Evolutionary conservation across 441 rosid species (phyloP), one percentile per base, ranked within the genome.

Genomic region (Biscutella auriculata): DNA sequence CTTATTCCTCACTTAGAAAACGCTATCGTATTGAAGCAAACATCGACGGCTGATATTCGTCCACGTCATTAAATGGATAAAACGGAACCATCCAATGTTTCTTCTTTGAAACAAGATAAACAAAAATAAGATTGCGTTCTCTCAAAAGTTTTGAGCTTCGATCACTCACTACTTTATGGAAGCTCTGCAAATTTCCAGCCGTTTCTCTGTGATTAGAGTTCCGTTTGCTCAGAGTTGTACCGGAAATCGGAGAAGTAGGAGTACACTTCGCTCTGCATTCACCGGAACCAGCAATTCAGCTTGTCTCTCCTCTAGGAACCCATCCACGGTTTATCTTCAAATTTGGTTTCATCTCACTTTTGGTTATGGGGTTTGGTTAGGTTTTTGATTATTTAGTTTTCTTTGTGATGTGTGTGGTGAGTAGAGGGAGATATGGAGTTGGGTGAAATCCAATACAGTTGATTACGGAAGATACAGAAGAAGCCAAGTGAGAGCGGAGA

Each of bases 401-500:
- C 8, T 56, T 10, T 43, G 25, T 34, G 10, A 4, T 43, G 44
- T 49, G 17, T 48, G 40, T 57, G 54, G 46, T 41, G 66, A 14
- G 26, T 25, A 87, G 95, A 73, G 71, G 62, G 84, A 82, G 72
- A 54, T 76, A 57, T 82, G 88, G 96, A 66, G 82, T 11, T 73
- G 77, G 88, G 79, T 88, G 68, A 82, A 77, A 56, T 65, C 86
- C 23, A 81, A 67, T 60, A 75, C 73, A 26, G 76, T 65, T 44
- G 34, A 68, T 42, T 25, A 52, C 53, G 65, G 63, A 68, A 79
- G 77, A 70, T 75, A 74, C 42, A 63, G 49, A 65, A 70, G 60
- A 13, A 62, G 76, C 19, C 69, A 75, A 48, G 83, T 86, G 46
- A 81, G 74, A 64, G 96, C 97, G 3, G 99, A 93, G 75, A 93